Evolutionary conservation across 371 early-diverging fungal species (phyloP).

Genomic region (Cokeromyces recurvatus): DNA sequence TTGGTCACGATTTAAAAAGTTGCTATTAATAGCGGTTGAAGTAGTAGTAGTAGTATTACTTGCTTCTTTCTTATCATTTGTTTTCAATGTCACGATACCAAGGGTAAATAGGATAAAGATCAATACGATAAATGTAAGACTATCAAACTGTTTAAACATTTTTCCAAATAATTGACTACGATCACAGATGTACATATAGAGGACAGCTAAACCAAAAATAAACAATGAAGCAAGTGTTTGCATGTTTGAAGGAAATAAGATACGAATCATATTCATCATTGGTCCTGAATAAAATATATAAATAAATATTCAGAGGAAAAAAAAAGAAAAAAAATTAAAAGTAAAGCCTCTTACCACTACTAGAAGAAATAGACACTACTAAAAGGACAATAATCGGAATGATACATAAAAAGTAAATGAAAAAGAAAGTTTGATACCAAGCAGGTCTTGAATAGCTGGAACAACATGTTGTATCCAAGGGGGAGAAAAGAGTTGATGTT

Average conservation of each 20-base stretch:
- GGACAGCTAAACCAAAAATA: slow-evolving; percentile 47
- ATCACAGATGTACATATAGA: slow-evolving; percentile 63
- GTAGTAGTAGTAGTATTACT: too few species aligned
- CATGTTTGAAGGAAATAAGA: neutral
- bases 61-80: slow-evolving; percentile 20
- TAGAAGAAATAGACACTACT: too few species aligned
- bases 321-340: too few species aligned
- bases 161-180: slow-evolving; percentile 67
- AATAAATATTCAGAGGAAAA: too few species aligned
- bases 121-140: slow-evolving; percentile 38
- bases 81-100: slow-evolving; percentile 47
- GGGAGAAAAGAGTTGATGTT: slow-evolving; percentile 17
- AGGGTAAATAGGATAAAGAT: slow-evolving; percentile 30
- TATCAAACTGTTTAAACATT: slow-evolving; percentile 54
- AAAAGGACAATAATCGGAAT: slow-evolving; percentile 39
- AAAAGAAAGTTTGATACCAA: slow-evolving; percentile 39
- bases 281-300: too few species aligned
- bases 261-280: too few species aligned
- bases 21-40: too few species aligned
- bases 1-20: slow-evolving; percentile 68
- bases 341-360: too few species aligned
- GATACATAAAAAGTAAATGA: slow-evolving; percentile 37
- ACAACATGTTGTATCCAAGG: slow-evolving; percentile 59
- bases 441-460: slow-evolving; percentile 47
- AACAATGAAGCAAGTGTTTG: slow-evolving; percentile 24